Percentiles rank a stretch among this genome's conserved stretches.
Evolutionary conservation across 2,329 filamentous ascomycete species (phyloP).

Genomic region (Bertia moriformis): DNA sequence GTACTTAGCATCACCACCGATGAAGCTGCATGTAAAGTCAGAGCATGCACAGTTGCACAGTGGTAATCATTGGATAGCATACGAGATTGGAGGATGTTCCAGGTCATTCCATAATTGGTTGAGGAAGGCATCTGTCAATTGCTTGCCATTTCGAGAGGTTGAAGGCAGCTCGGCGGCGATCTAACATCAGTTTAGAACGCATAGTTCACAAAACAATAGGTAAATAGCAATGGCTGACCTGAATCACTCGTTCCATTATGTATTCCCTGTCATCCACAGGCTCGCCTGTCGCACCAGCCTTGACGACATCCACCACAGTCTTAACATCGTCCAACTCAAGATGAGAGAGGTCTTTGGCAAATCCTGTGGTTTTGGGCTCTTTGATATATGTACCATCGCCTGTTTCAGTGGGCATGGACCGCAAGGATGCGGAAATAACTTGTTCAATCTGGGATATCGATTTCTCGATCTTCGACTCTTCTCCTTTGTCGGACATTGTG

Average conservation of each 20-base stretch:
- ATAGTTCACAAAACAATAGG: background rate
- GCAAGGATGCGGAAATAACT: constrained; percentile 30
- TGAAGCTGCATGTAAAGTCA: constrained; percentile 14
- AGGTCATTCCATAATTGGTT: constrained; percentile 57
- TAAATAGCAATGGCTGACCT: constrained; percentile 15
- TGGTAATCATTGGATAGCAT: too few relatives aligned
- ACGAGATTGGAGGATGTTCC: constrained; percentile 58
- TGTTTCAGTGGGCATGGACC: constrained; percentile 47
- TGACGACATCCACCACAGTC: constrained; percentile 46
- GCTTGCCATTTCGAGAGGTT: constrained; percentile 42
- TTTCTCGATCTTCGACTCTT: background rate
- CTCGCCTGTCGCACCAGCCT: constrained; percentile 46
- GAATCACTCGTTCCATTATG: constrained; percentile 61
- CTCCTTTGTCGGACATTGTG: background rate
- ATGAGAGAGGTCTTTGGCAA: constrained; percentile 40
- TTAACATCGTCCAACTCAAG: constrained; percentile 42
- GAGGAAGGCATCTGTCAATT: constrained; percentile 55
- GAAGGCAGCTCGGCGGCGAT: constrained; percentile 51
- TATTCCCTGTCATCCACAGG: constrained; percentile 63
- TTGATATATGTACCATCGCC: constrained; percentile 46
- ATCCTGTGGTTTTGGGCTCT: constrained; percentile 29
- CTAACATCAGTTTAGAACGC: constrained; percentile 15
- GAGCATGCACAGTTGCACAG: background rate
- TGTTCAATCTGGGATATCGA: background rate
- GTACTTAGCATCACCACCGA: constrained; percentile 43